A percentile compares a stretch with the other conserved stretches of the same genome.
phyloP scores from a whole-genome alignment of 2,329 filamentous ascomycete genomes.

The Aspergillus unguis region DNA sequence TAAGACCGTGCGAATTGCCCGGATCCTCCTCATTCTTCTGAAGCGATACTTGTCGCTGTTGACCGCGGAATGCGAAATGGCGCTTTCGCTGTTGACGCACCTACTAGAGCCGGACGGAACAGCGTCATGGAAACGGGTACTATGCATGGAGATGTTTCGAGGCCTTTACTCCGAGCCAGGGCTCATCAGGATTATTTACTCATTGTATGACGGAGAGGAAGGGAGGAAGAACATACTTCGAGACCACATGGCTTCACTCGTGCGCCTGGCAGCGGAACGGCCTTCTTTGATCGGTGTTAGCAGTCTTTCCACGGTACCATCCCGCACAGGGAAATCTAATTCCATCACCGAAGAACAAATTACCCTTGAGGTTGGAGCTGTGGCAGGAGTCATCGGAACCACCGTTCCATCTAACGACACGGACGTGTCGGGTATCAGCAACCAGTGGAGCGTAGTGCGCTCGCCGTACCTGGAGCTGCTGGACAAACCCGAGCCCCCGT shows the following conservation, averaged over 20 bases:
- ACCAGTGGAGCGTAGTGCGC: constrained; percentile 83
- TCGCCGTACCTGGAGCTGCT: constrained; percentile 90
- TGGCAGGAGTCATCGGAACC: constrained; percentile 80
- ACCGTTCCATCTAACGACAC: constrained; percentile 64
- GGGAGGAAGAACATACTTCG: constrained; percentile 73
- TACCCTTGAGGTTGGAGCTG: constrained; percentile 82
- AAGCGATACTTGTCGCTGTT: constrained; percentile 73
- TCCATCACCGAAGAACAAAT: constrained; percentile 70
- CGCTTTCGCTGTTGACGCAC: constrained; percentile 75
- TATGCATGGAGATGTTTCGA: constrained; percentile 89
- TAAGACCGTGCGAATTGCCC: constrained; percentile 74
- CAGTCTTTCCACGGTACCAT: constrained; percentile 80
- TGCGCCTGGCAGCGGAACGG: constrained; percentile 89
- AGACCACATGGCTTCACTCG: constrained; percentile 80
- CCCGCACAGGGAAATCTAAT: constrained; percentile 54
- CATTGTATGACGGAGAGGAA: constrained; percentile 70
- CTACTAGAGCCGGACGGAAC: constrained; percentile 80
- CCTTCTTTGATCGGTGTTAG: constrained; percentile 84
- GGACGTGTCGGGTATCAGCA: constrained; percentile 73
- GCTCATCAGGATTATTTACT: constrained; percentile 75
- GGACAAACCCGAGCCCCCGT: constrained; percentile 82
- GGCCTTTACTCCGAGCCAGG: constrained; percentile 78
- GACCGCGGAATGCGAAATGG: constrained; percentile 75
- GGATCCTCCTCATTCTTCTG: constrained; percentile 78
- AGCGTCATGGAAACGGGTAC: constrained; percentile 76